Evolutionary conservation across 2,329 filamentous ascomycete species (phyloP).

Genomic region (Penicillium sp.): DNA sequence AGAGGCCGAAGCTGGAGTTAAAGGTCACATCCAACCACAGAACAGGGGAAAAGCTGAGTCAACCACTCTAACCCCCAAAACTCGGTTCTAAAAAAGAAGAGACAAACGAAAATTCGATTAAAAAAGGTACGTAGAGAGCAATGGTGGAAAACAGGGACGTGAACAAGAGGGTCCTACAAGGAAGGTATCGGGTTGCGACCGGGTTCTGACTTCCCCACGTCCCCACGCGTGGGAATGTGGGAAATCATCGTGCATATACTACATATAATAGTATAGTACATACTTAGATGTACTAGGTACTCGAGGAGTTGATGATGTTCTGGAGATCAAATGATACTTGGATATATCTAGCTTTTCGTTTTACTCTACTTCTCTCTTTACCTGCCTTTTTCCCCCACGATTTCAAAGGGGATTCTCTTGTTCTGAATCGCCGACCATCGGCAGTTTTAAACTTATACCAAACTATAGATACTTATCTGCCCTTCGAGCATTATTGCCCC

Average conservation of each 20-base stretch:
- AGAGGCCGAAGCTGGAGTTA: not conserved
- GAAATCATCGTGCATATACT: not conserved
- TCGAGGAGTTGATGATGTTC: too few species aligned
- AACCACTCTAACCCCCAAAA: not conserved
- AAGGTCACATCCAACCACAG: not conserved
- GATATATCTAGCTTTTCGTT: not conserved
- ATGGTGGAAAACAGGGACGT: not conserved
- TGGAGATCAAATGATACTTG: too few species aligned
- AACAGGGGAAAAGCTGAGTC: not conserved
- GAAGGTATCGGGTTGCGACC: not conserved
- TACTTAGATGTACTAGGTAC: too few species aligned
- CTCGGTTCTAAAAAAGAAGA: not conserved
- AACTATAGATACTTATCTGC: not conserved
- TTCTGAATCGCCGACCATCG: conserved; percentile 4
- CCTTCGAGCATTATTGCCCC: not conserved
- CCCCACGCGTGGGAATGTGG: conserved; percentile 10
- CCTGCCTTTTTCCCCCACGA: too few species aligned
- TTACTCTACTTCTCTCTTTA: not conserved
- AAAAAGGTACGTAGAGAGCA: too few species aligned
- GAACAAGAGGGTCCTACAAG: not conserved
- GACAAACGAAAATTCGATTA: not conserved
- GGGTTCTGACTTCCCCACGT: conserved; percentile 13
- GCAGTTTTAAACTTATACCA: not conserved
- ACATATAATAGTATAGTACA: too few species aligned
- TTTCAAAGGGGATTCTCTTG: not conserved